Evolutionary conservation across 1,284 basidiomycete genomes (phyloP), one percentile per base, ranked within the genome.

Genomic region (Puccinia horiana): DNA sequence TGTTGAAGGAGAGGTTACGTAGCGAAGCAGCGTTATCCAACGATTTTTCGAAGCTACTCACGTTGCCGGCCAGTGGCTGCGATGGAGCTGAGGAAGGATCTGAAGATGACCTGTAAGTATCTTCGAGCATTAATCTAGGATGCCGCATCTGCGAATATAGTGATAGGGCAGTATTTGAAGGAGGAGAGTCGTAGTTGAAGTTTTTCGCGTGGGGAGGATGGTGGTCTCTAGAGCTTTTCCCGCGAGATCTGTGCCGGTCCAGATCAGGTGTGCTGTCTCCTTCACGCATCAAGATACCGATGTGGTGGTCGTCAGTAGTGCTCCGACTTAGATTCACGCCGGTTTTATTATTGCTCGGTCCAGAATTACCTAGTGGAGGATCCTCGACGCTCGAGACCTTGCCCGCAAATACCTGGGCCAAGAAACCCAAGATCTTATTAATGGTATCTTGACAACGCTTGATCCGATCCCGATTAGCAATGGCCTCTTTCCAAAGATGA

Each of bases 371-470:
- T 76, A 37, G 32, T 56, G 73, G 37, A 40, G 73, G 56, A 20
- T 76, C 47, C 12, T 76, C 20, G 23, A 76, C 26, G 35, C 32
- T 58, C 26, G 65, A 80, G 32, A 73, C 49, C 58, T 72, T 70
- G n/a, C 78, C 90, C 2, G 95, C 95, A 88, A 98, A 98, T 1
- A 98, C 92, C 40, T 94, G 92, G 26, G 95, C 95, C 74, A 99
- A 88, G 88, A 99, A 98, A 83, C 94, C 93, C 83, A 99, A 90
- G 83, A 99, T 98, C 82, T 94, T 90, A 86, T 97, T 95, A 86
- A 98, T 95, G n/a, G 95, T 98, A 87, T 98, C 96, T 85, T 97
- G 93, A 84, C 97, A 95, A 85, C 94, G 94, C 85, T 94, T 92
- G 85, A 95, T 92, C 82, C 92, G 90, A 84, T 93, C 91, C 12